phyloP scores from a whole-genome alignment of 805 yeast genomes.

The Saccharomycopsis babjevae region DNA sequence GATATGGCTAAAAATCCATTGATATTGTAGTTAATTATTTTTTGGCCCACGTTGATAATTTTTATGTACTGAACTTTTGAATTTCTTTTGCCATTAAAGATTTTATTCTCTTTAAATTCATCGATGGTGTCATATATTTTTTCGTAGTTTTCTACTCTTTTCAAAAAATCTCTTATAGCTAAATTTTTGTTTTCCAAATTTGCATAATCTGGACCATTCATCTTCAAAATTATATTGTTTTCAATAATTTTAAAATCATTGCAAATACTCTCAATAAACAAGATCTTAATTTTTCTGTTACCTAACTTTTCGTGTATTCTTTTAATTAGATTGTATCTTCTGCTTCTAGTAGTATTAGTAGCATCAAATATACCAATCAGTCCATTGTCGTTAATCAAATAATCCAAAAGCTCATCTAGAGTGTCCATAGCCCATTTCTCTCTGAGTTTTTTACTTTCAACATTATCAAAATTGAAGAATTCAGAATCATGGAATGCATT shows the following conservation, averaged over 20 bases:
- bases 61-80: slow-evolving; percentile 67
- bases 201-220: slow-evolving; percentile 87
- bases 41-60: slow-evolving; percentile 93
- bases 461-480: slow-evolving; percentile 77
- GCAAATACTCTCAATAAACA: slow-evolving; percentile 82
- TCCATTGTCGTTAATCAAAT: slow-evolving; percentile 70
- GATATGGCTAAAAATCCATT: slow-evolving; percentile 87
- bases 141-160: slow-evolving; percentile 74
- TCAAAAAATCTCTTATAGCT: slow-evolving; percentile 75
- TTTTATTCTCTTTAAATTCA: slow-evolving; percentile 56
- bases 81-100: not conserved
- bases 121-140: slow-evolving; percentile 86
- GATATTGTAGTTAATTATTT: slow-evolving; percentile 84
- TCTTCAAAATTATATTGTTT: slow-evolving; percentile 71
- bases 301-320: slow-evolving; percentile 30
- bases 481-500: slow-evolving; percentile 53
- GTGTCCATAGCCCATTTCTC: slow-evolving; percentile 98
- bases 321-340: slow-evolving; percentile 44
- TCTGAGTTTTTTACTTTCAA: slow-evolving; percentile 50
- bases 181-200: slow-evolving; percentile 64
- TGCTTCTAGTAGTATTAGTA: slow-evolving; percentile 60
- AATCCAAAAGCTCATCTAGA: slow-evolving; percentile 70
- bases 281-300: slow-evolving; percentile 54
- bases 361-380: slow-evolving; percentile 90
- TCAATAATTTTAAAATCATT: slow-evolving; percentile 71